These are phyloP conservation scores for Metschnikowia lochheadii DNA, from an alignment of 805 yeast genomes.

Conservation along the genomic window DNA sequence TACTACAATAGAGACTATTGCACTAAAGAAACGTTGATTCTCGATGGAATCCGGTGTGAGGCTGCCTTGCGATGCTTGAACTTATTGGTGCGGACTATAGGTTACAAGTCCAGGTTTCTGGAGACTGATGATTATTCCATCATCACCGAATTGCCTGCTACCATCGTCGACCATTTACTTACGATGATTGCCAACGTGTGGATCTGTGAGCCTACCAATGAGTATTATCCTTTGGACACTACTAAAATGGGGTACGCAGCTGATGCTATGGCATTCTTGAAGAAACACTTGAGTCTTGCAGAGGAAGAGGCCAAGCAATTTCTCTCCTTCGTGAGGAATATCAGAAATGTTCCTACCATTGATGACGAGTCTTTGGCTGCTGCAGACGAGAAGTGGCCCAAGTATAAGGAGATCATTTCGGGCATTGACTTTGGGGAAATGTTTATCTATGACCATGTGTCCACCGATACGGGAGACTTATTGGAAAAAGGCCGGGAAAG, in stretches of 20 bases:
- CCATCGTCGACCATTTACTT: conserved; percentile 6
- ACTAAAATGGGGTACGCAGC: conserved; percentile 11
- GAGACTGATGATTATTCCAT: conserved; percentile 6
- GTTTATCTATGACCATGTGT: conserved; percentile 8
- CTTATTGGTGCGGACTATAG: conserved; percentile 8
- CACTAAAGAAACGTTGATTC: conserved; percentile 5
- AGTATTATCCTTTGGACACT: conserved; percentile 11
- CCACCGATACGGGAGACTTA: neutral
- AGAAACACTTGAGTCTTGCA: neutral
- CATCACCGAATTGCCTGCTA: conserved; percentile 8
- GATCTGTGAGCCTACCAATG: conserved; percentile 6
- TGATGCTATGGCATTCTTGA: conserved; percentile 9
- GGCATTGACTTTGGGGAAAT: conserved; percentile 1
- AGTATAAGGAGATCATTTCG: conserved; percentile 1
- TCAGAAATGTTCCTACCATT: neutral
- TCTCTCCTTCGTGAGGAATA: conserved; percentile 3
- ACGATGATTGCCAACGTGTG: conserved; percentile 8
- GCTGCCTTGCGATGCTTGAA: conserved; percentile 3
- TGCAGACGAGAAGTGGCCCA: conserved; percentile 7
- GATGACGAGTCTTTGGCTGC: conserved; percentile 2
- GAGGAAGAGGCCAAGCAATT: conserved; percentile 1
- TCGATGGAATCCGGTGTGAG: conserved; percentile 9
- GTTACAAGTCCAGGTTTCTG: conserved; percentile 8
- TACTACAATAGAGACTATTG: conserved; percentile 15
- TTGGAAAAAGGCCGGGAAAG: neutral